Conservation (phyloP, 306 rosid species). For the Oemleria cerasiformis region DNA sequence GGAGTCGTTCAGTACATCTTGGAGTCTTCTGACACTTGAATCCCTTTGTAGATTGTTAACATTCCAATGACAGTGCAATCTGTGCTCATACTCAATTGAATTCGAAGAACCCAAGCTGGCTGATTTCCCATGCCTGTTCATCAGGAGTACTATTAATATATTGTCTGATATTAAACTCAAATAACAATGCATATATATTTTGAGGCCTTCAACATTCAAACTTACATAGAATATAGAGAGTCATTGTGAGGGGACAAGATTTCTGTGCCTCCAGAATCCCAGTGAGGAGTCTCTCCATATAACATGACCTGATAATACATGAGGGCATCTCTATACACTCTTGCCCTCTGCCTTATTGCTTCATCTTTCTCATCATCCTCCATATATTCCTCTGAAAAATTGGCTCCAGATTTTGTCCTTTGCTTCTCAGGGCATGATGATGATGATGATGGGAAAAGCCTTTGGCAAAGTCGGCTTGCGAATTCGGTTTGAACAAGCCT, state of each 20-base stretch:
- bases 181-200: not conserved
- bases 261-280: conserved; percentile 37
- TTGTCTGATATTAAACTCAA: not conserved
- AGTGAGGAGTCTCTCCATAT: conserved; percentile 53
- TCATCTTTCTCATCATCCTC: conserved; percentile 34
- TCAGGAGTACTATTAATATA: not conserved
- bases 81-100: not conserved
- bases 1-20: conserved; percentile 35
- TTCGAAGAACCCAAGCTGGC: not conserved
- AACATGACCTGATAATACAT: conserved; percentile 74
- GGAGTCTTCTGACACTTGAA: conserved; percentile 36
- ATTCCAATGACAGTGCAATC: conserved; percentile 4
- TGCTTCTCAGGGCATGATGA: not conserved
- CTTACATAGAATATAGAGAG: conserved; percentile 44
- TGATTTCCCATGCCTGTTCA: conserved; percentile 17
- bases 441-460: conserved; percentile 36
- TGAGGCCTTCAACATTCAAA: not conserved
- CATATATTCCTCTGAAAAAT: not conserved
- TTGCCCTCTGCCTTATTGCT: conserved; percentile 51
- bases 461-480: conserved; percentile 49
- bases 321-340: conserved; percentile 59
- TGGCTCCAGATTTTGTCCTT: conserved; percentile 29
- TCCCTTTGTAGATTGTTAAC: conserved; percentile 19
- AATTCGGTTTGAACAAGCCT: conserved; percentile 52
- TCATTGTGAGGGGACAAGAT: conserved; percentile 24